Percentiles rank a stretch among this genome's conserved stretches.
These are phyloP conservation scores for Eucalyptus curtisii DNA, from an alignment of 345 rosid genomes.

Conservation along the genomic window DNA sequence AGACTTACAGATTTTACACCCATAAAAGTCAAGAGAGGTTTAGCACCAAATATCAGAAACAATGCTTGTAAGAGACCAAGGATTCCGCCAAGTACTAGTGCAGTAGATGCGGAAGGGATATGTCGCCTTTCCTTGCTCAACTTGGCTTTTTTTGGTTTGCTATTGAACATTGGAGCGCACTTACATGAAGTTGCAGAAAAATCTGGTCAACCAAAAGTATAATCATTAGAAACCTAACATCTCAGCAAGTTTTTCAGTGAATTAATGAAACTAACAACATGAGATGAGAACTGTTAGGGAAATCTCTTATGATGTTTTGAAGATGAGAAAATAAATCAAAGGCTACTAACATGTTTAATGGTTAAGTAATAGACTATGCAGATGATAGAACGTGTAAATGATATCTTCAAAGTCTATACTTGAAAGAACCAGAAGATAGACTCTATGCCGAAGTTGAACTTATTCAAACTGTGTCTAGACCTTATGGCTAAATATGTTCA, in stretches of 20 bases:
- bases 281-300: background rate
- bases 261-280: background rate
- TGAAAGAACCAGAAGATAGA: no score
- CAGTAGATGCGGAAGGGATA: conserved; percentile 79
- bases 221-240: background rate
- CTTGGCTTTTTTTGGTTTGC: background rate
- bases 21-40: conserved; percentile 51
- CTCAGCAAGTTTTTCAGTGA: no score
- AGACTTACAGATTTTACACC: conserved; percentile 72
- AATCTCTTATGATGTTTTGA: no score
- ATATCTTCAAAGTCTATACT: no score
- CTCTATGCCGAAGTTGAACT: no score
- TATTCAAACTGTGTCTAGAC: rapidly evolving
- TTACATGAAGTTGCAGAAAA: background rate
- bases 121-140: conserved; percentile 20
- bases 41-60: conserved; percentile 50
- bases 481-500: no score
- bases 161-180: background rate
- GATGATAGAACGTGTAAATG: no score
- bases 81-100: conserved; percentile 51
- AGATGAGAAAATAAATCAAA: no score
- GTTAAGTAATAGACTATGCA: no score
- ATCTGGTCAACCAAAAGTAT: background rate
- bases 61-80: conserved; percentile 73
- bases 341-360: no score